These are phyloP conservation scores for Colletotrichum theobromicola DNA, from an alignment of 2,329 filamentous ascomycete genomes.

Conservation along the genomic window DNA sequence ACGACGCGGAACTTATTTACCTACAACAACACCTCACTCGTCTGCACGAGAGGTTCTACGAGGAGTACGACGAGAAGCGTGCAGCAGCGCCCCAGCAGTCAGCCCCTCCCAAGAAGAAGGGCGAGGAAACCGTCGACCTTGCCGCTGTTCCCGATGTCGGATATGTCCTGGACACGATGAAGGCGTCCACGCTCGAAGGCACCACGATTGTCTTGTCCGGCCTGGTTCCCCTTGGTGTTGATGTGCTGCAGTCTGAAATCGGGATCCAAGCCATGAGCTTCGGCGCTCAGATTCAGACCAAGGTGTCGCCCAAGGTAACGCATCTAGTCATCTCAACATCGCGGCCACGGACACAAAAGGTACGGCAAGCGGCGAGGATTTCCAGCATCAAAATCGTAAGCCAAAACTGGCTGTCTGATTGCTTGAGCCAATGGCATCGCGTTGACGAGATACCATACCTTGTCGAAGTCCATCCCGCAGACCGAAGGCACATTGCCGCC, in stretches of 20 bases:
- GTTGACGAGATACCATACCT: conserved; percentile 81
- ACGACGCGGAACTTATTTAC: conserved; percentile 81
- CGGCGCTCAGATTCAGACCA: conserved; percentile 69
- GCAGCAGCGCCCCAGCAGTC: conserved; percentile 25
- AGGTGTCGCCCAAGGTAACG: conserved; percentile 68
- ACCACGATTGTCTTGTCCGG: conserved; percentile 88
- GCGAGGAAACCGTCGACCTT: conserved; percentile 49
- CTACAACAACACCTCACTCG: conserved; percentile 77
- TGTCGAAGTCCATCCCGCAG: conserved; percentile 75
- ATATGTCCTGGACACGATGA: conserved; percentile 81
- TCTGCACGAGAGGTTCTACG: conserved; percentile 82
- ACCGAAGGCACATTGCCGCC: conserved; percentile 49
- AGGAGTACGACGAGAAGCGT: conserved; percentile 73
- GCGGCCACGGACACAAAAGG: conserved; percentile 85
- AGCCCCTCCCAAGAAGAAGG: conserved; percentile 15
- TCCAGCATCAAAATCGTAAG: conserved; percentile 88
- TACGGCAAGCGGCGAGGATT: conserved; percentile 82
- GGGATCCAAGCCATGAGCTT: conserved; percentile 87
- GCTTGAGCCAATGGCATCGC: conserved; percentile 81
- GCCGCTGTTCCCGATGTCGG: conserved; percentile 82
- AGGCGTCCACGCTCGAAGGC: conserved; percentile 75
- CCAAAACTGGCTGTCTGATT: conserved; percentile 87
- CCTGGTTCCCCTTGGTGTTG: conserved; percentile 81
- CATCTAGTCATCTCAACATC: conserved; percentile 76
- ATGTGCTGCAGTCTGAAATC: conserved; percentile 83